A percentile compares a stretch with the other conserved stretches of the same genome.
These are phyloP conservation scores for Pseudocercospora fuligena DNA, from an alignment of 2,329 filamentous ascomycete genomes.

Conservation along the genomic window DNA sequence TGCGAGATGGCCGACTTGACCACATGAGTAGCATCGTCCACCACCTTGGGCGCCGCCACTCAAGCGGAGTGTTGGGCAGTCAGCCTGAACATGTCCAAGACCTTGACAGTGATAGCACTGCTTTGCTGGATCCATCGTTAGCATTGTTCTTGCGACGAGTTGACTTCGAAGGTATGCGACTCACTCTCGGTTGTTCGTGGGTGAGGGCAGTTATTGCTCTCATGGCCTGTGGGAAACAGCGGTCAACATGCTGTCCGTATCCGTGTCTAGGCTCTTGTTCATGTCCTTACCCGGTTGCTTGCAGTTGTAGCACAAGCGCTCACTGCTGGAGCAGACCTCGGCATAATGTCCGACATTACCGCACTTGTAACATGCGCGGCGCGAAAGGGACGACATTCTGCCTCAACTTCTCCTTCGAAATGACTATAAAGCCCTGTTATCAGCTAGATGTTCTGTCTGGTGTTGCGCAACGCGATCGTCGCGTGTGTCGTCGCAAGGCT, in stretches of 20 bases:
- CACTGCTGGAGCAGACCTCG: slow-evolving; percentile 95
- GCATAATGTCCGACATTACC: slow-evolving; percentile 61
- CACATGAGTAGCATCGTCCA: slow-evolving; percentile 96
- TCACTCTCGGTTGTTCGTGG: slow-evolving; percentile 91
- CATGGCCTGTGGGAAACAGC: slow-evolving; percentile 68
- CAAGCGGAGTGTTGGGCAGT: slow-evolving; percentile 94
- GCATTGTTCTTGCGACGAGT: slow-evolving; percentile 9
- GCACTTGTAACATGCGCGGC: slow-evolving; percentile 60
- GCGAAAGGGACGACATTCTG: slow-evolving; percentile 58
- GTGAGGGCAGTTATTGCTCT: slow-evolving; percentile 96
- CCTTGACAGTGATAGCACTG: slow-evolving; percentile 99
- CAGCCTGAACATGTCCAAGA: slow-evolving; percentile 95
- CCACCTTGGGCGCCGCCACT: slow-evolving; percentile 74
- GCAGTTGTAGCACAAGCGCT: slow-evolving; percentile 99
- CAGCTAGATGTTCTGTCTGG: slow-evolving; percentile 17
- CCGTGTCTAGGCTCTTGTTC: slow-evolving; percentile 19
- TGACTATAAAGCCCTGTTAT: slow-evolving; percentile 13
- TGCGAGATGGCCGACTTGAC: slow-evolving; percentile 88
- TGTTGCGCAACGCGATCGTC: slow-evolving; percentile 2
- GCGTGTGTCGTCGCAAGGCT: slow-evolving; percentile 1
- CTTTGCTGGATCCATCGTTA: slow-evolving; percentile 67
- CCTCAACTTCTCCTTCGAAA: slow-evolving; percentile 20
- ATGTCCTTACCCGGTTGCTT: slow-evolving; percentile 73
- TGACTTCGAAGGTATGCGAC: slow-evolving; percentile 35
- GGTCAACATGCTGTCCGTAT: slow-evolving; percentile 41